phyloP scores from a whole-genome alignment of 331 rosid species.

The Stylosanthes scabra region DNA sequence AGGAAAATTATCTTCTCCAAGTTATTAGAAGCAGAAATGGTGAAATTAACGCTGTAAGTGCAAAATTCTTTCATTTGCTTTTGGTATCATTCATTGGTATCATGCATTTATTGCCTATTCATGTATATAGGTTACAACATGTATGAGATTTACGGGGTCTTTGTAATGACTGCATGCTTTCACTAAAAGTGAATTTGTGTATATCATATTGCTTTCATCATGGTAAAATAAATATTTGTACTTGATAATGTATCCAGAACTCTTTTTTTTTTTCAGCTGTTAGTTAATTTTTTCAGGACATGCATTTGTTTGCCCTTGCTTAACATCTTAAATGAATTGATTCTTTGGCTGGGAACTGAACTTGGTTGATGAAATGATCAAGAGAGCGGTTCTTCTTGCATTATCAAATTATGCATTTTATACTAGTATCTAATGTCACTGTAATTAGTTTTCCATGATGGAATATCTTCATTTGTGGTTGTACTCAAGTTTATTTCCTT shows the following conservation, averaged over 20 bases:
- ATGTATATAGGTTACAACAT: constrained; percentile 22
- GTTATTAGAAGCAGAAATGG: constrained; percentile 75
- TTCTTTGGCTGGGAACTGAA: constrained; percentile 7
- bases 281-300: background rate
- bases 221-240: constrained; percentile 17
- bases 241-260: background rate
- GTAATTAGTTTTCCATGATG: too few relatives aligned
- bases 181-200: constrained; percentile 6
- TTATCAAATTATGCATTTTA: background rate
- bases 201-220: constrained; percentile 1
- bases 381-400: background rate
- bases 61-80: constrained; percentile 19
- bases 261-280: background rate
- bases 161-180: background rate
- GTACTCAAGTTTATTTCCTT: too few relatives aligned
- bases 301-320: constrained; percentile 2
- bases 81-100: too few relatives aligned
- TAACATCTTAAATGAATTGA: background rate
- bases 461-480: too few relatives aligned
- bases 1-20: constrained; percentile 82
- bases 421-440: background rate
- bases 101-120: constrained; percentile 16
- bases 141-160: background rate
- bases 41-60: constrained; percentile 73
- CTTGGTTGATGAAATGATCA: background rate